Base-by-base conservation (phyloP, 2,329 filamentous ascomycete genomes). In the Nemania serpens region DNA sequence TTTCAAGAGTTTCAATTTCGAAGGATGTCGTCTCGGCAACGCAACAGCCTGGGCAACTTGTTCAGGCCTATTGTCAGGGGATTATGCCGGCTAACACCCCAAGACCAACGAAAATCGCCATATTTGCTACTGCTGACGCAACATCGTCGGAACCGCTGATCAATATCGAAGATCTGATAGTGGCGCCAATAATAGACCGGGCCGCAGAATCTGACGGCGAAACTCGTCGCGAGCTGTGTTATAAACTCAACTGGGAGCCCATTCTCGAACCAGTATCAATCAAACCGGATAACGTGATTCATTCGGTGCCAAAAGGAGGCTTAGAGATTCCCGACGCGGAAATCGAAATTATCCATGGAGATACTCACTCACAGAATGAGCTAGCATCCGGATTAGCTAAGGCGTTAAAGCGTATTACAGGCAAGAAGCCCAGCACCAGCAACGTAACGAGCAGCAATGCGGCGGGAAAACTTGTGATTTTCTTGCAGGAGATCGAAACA, bases 221-320 rank as follows among this genome's bases (percentile, higher is more conserved):
- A 15, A 64, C 56, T 1, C 68, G 76, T n/a, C 72, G 77, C 2
- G 75, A 80, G 64, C 73, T 81, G 1, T 81, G 79, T 68, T 81
- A 78, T 70, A 81, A 78, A 66, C 55, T 79, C 13, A 73, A 78
- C n/a, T 81, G 79, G 79, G 78, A 80, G 47, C 75, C 73, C 3
- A 62, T 79, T n/a, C 68, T 75, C 1, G 70, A 75, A 34, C 68
- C 70, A 0, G 51, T 75, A 11, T 67, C 59, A 10, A 22, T 48
- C 10, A 61, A 68, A 9, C 41, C 58, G 12, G 59, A 66, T 1
- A 63, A 63, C 13, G 34, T 55, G 18, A 64, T 53, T 5, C 61
- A 68, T 17, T 43, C 48, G 39, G 33, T 61, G 3, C 59, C 55
- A 43, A 13, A 58, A 62, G 47, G 58, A 55, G 59, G 60, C 12